These are phyloP conservation scores for Fusarium coffeatum DNA, from an alignment of 2,329 filamentous ascomycete species.

Conservation along the genomic window DNA sequence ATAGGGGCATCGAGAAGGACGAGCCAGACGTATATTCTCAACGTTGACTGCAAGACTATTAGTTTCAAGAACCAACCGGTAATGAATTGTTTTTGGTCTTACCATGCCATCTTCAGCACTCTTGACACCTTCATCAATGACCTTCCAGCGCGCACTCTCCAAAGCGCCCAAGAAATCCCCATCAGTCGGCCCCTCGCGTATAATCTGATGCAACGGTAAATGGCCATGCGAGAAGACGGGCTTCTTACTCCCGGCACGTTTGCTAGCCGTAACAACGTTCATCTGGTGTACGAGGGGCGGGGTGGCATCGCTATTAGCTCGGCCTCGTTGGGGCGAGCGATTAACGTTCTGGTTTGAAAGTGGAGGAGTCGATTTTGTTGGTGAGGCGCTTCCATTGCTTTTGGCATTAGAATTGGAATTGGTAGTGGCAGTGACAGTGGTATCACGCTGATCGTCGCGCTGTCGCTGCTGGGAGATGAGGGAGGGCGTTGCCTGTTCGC, in stretches of 20 bases:
- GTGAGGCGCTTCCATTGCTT: constrained; percentile 45
- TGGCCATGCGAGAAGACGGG: constrained; percentile 63
- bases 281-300: constrained; percentile 53
- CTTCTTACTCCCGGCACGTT: constrained; percentile 56
- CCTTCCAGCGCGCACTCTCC: constrained; percentile 77
- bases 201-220: constrained; percentile 76
- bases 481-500: constrained; percentile 62
- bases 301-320: constrained; percentile 80
- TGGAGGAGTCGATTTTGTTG: constrained; percentile 43
- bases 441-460: constrained; percentile 54
- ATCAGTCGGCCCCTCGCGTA: constrained; percentile 82
- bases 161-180: constrained; percentile 75
- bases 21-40: constrained; percentile 96
- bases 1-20: constrained; percentile 90
- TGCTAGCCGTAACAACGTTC: constrained; percentile 52
- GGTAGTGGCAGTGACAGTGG: background rate
- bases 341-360: constrained; percentile 35
- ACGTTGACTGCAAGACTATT: constrained; percentile 73
- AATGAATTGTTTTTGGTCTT: constrained; percentile 40
- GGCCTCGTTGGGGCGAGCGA: constrained; percentile 66
- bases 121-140: constrained; percentile 80
- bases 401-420: background rate
- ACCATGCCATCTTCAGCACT: constrained; percentile 86
- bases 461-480: constrained; percentile 73
- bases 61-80: background rate